A percentile compares a stretch with the other conserved stretches of the same genome.
Conservation (phyloP, 2,329 filamentous ascomycete genomes). For the Apiospora pterosperma region DNA sequence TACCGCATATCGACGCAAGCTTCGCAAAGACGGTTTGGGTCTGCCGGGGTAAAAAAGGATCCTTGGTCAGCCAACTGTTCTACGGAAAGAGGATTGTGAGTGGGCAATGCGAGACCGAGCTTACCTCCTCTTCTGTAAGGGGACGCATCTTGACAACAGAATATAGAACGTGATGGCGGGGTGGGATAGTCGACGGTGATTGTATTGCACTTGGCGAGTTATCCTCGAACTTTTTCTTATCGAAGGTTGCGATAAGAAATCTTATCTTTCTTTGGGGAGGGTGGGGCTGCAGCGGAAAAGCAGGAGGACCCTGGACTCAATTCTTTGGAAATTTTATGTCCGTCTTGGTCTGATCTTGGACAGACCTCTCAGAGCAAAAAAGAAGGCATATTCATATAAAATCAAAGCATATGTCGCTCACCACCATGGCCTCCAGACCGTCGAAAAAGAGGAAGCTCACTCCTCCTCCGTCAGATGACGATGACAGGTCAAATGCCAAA, state of each 20-base stretch:
- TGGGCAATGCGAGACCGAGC: background rate
- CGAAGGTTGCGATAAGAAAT: background rate
- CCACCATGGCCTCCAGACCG: slow-evolving; percentile 44
- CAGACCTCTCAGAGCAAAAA: background rate
- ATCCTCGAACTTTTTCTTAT: slow-evolving; percentile 3
- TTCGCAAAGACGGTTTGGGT: slow-evolving; percentile 85
- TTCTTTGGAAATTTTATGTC: slow-evolving; percentile 1
- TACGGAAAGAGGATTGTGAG: background rate
- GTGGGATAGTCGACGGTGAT: background rate
- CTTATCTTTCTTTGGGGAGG: background rate
- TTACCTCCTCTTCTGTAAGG: slow-evolving; percentile 14
- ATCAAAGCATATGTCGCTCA: background rate
- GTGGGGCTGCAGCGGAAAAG: background rate
- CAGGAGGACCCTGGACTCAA: background rate
- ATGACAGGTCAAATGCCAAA: slow-evolving; percentile 31
- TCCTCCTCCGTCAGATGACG: slow-evolving; percentile 47
- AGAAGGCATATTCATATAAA: background rate
- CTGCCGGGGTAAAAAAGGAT: slow-evolving; percentile 81
- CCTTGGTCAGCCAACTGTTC: slow-evolving; percentile 19
- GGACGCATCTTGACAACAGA: slow-evolving; percentile 8
- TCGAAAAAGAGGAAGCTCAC: slow-evolving; percentile 57
- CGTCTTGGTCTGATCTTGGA: background rate
- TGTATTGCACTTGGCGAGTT: background rate
- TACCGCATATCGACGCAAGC: slow-evolving; percentile 89
- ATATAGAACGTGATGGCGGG: background rate